A percentile compares a stretch with the other conserved stretches of the same genome.
Conservation (phyloP, 192 early-diverging fungal species). For the Coemansia sp. region DNA sequence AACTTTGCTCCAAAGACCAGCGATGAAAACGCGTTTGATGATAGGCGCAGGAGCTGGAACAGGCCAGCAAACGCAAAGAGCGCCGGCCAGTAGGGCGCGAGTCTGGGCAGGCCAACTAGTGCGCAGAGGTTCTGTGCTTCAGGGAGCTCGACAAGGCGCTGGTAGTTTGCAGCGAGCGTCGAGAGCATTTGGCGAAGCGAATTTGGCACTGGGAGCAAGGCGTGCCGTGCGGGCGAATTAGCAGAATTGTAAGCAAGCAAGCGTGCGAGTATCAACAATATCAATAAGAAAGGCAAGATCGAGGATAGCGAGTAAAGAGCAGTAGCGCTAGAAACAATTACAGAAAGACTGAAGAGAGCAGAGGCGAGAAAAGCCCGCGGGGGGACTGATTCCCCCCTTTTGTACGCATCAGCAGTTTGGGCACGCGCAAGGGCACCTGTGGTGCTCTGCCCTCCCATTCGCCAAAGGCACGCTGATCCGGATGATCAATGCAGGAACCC, state of each 20-base stretch:
- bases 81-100: constrained; percentile 69
- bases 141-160: constrained; percentile 45
- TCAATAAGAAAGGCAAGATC: background rate
- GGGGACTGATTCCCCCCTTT: too few relatives aligned
- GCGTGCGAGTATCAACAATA: background rate
- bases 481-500: background rate
- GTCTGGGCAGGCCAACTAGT: constrained; percentile 59
- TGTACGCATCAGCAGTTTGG: background rate
- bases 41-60: constrained; percentile 61
- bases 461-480: background rate
- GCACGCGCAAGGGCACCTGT: background rate
- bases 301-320: background rate
- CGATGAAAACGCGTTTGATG: constrained; percentile 66
- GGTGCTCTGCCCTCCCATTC: background rate
- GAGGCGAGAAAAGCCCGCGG: background rate
- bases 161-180: constrained; percentile 29
- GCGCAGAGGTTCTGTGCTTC: constrained; percentile 53
- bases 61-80: constrained; percentile 54
- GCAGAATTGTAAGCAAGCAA: background rate
- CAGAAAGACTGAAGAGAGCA: background rate
- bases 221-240: background rate
- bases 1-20: constrained; percentile 71
- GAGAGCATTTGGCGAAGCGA: constrained; percentile 18
- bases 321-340: background rate
- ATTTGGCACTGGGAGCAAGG: background rate